Evolutionary conservation across 2,329 filamentous ascomycete genomes (phyloP), one percentile per base, ranked within the genome.

Genomic region (Diplodia corticola): DNA sequence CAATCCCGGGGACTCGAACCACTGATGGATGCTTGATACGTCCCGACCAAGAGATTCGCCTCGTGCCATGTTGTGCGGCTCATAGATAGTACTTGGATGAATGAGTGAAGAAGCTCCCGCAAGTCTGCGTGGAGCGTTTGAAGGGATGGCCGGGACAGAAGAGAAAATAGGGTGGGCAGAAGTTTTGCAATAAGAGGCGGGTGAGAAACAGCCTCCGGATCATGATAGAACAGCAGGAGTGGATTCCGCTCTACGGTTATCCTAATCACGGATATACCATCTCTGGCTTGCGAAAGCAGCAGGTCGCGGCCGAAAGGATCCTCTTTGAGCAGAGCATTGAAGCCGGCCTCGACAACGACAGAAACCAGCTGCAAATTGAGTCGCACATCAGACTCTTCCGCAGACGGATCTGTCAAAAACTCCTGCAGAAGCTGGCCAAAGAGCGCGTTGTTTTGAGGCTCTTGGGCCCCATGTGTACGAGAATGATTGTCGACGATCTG

Each of bases 331-430:
- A 91, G 82, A 51, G 84, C 84, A 70, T 93, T 90, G 13, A 97
- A 82, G 24, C 92, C 90, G 67, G 92, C 91, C 73, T 91, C 89
- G 59, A 90, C 84, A 71, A 95, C 91, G 69, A 97, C 90, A 73
- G 91, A 93, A 63, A 97, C 89, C 59, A 97, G 85, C 78, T 93
- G 91, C 72, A 93, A 90, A 71, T 96, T 94, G 75, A 96, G 89
- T 60, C 89, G 85, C 51, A 91, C 79, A 70, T 90, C 88, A 51
- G 91, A 88, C 69, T 89, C 86, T 64, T 84, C 81, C 17, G 79
- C 82, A 13, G 75, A 79, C 17, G 78, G 77, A 53, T 80, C 77
- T 37, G 78, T 78, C 5, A 88, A 74, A 24, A 87, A 84, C 70
- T 89, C 87, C 69, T 88, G 87, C 28, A 94, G 83, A 2, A 97